Base-by-base conservation (phyloP, 169 alveolate genomes). In the Plasmodium vivax region DNA sequence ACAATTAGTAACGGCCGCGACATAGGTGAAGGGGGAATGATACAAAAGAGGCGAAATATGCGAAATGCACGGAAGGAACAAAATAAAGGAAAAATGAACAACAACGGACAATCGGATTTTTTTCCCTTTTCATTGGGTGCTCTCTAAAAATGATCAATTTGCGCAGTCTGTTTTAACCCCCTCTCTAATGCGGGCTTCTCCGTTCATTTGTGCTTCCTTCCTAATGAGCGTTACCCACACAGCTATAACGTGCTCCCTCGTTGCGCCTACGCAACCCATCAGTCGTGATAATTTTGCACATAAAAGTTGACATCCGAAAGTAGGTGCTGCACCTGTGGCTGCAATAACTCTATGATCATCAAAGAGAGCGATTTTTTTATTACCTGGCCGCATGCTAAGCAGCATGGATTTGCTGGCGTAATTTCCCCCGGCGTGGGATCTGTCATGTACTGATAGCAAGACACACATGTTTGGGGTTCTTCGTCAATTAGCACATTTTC, bases 371-470 rank as follows among this genome's bases (percentile, higher is more conserved):
- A 82, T 92, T 92, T 92, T 72, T 34, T 92, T 32, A 92, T 83
- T 51, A 82, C 72, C 38, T 92, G 92, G 0, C 92, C 95, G 82
- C 92, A 92, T 45, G 12, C 74, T 71, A 92, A 82, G 73, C 95
- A 82, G 36, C 81, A 71, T 5, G 84, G 41, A 51, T 83, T 92
- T 32, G 75, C 51, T 45, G 84, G 14, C 12, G 43, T 19, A 23
- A 71, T 32, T 19, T 72, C 82, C 34, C 51, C 38, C 34, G 62
- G 83, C 41, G 84, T 16, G 56, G 41, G 51, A 16, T 82, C 34
- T 92, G 75, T 92, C 38, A 92, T 81, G 75, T 82, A 92, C 56
- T 92, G 95, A 36, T 54, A 92, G 72, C 95, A 92, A 30, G 92
- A 81, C 16, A 74, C 82, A 51, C 95, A 92, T 43, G 85, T 83